A percentile compares a stretch with the other conserved stretches of the same genome.
Evolutionary conservation across 1,139 yeast genomes (phyloP).

Genomic region (Wickerhamomyces sp.): DNA sequence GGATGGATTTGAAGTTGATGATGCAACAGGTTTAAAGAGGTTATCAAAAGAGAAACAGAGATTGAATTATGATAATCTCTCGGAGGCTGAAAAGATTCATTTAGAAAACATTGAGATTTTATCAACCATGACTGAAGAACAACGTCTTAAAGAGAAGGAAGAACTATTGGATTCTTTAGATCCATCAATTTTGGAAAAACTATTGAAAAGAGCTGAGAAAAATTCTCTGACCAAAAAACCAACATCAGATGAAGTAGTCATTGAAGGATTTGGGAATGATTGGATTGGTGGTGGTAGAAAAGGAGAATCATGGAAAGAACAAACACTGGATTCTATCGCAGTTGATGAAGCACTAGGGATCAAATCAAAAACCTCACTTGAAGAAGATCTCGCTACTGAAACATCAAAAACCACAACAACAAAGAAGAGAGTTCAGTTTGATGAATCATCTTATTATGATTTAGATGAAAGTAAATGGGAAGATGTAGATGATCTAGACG

Average conservation of each 20-base stretch:
- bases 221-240: constrained; percentile 28
- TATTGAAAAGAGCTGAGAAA: constrained; percentile 40
- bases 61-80: constrained; percentile 22
- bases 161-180: constrained; percentile 65
- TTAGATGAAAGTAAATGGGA: constrained; percentile 21
- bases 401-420: constrained; percentile 6
- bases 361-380: constrained; percentile 1
- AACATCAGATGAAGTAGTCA: constrained; percentile 41
- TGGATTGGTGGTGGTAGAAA: constrained; percentile 68
- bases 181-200: constrained; percentile 59
- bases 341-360: constrained; percentile 32
- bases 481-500: constrained; percentile 35
- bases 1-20: constrained; percentile 15
- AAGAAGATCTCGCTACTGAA: constrained; percentile 4
- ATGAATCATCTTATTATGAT: constrained; percentile 6
- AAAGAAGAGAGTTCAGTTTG: constrained; percentile 14
- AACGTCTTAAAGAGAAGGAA: constrained; percentile 58
- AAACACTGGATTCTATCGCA: constrained; percentile 25
- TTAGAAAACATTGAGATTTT: constrained; percentile 65
- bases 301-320: constrained; percentile 28
- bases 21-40: constrained; percentile 18
- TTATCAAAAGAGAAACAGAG: constrained; percentile 16
- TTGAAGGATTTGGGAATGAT: constrained; percentile 60
- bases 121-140: constrained; percentile 59
- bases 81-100: constrained; percentile 73